A percentile compares a stretch with the other conserved stretches of the same genome.
Conservation (phyloP, 148 eudicot species). For the Drosera capensis region DNA sequence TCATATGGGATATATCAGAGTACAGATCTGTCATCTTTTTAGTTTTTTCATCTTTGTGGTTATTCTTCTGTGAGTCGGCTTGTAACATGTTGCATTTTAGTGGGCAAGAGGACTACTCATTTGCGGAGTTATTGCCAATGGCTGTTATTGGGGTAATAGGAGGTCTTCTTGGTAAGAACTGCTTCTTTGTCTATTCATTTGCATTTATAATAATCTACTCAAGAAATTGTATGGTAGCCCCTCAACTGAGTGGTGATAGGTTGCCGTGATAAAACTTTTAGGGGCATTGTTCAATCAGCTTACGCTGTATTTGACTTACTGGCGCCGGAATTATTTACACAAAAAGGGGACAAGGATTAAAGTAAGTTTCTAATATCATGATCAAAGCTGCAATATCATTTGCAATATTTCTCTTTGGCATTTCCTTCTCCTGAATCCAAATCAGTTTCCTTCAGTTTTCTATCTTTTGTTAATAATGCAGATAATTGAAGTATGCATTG, state of each 20-base stretch:
- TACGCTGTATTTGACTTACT: constrained; percentile 61
- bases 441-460: no score
- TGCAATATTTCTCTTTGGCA: background rate
- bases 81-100: constrained; percentile 27
- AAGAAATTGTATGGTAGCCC: no score
- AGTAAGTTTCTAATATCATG: constrained; percentile 24
- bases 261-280: constrained; percentile 12
- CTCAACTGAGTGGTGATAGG: no score
- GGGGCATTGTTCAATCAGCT: constrained; percentile 95
- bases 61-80: background rate
- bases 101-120: constrained; percentile 99
- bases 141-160: constrained; percentile 94
- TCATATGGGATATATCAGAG: constrained; percentile 98
- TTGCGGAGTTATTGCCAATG: constrained; percentile 89
- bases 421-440: no score
- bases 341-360: constrained; percentile 79
- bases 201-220: no score
- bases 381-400: background rate
- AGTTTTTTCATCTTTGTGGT: constrained; percentile 8
- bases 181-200: no score
- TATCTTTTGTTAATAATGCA: constrained; percentile 12
- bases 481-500: constrained; percentile 87
- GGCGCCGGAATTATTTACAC: constrained; percentile 94
- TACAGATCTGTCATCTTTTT: constrained; percentile 20
- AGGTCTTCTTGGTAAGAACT: constrained; percentile 85